Conservation (phyloP, 2,329 filamentous ascomycete species). For the Paecilomyces sp. region DNA sequence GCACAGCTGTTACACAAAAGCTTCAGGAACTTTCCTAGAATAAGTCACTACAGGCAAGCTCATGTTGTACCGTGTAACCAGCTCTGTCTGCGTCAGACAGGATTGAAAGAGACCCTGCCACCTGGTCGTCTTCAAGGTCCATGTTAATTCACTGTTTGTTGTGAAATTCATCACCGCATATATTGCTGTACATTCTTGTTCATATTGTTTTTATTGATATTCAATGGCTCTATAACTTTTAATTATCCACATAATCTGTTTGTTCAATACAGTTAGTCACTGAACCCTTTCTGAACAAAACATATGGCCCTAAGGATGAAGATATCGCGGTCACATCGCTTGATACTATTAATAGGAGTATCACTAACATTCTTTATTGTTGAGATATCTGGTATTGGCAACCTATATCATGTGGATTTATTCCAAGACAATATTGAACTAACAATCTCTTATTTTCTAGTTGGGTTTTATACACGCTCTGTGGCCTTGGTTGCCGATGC, state of each 20-base stretch:
- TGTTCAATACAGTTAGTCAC: background rate
- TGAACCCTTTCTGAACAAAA: background rate
- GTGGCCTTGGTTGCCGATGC: conserved; percentile 69
- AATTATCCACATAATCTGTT: background rate
- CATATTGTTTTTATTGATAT: no score
- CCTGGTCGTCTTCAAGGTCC: background rate
- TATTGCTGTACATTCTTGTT: background rate
- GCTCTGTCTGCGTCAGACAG: background rate
- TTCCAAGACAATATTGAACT: background rate
- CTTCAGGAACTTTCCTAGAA: background rate
- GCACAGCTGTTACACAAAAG: background rate
- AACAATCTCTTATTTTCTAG: conserved; percentile 22
- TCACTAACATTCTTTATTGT: conserved; percentile 41
- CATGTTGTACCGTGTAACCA: background rate
- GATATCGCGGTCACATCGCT: conserved; percentile 7
- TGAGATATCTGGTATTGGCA: conserved; percentile 35
- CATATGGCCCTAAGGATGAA: background rate
- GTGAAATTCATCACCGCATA: background rate
- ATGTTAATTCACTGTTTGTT: background rate
- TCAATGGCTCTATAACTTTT: background rate
- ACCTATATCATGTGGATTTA: background rate
- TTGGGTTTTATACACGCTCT: conserved; percentile 64
- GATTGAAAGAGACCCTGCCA: background rate
- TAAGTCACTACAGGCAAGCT: background rate
- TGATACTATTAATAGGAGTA: conserved; percentile 37